Evolutionary conservation across 306 rosid species (phyloP), one percentile per base, ranked within the genome.

Genomic region (Corylus heterophylla): DNA sequence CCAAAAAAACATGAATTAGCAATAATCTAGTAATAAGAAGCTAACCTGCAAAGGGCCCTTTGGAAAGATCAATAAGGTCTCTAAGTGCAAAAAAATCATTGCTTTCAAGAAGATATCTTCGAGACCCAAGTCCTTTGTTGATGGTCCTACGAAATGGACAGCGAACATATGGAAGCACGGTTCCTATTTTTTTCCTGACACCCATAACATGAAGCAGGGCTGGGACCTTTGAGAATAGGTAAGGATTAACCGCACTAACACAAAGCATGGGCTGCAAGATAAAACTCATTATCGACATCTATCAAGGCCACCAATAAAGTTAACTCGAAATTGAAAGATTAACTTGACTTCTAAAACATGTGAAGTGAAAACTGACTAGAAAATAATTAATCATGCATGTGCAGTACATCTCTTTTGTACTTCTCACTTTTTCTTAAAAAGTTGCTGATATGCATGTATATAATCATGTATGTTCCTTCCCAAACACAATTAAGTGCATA

Each of bases 231-330:
- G 98, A 88, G 90, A 96, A 90, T 76, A 96, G 99, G 90, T 90
- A 85, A 51, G 99, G 98, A 91, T 96, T 91, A 62, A 96, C 98
- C 2, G 99, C 99, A 83, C 98, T 90, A 83, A 96, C 98, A 78
- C 99, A 96, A 12, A 96, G 97, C 99, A 96, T 93, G 82, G 99
- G 98, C 99, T 96, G 99, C 99, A 91, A 83, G 70, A 80, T 76
- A 85, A 87, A 78, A 71, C 68, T 84, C 76, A 78, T 83, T 39
- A 54, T 25, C 52, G 44, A 79, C 31, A 73, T 73, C 18, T 75
- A 35, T 74, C 56, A 50, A 37, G 45, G 44, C 47, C 67, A 54
- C 64, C 13, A 45, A 58, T 20, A 62, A 75, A 58, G 73, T 50
- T 25, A 48, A 20, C 7, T 73, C 5, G 77, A 76, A 37, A 71